Percentiles rank a stretch among this genome's conserved stretches.
phyloP scores from a whole-genome alignment of 768 basidiomycete genomes.

The Boletus vermiculosoides region DNA sequence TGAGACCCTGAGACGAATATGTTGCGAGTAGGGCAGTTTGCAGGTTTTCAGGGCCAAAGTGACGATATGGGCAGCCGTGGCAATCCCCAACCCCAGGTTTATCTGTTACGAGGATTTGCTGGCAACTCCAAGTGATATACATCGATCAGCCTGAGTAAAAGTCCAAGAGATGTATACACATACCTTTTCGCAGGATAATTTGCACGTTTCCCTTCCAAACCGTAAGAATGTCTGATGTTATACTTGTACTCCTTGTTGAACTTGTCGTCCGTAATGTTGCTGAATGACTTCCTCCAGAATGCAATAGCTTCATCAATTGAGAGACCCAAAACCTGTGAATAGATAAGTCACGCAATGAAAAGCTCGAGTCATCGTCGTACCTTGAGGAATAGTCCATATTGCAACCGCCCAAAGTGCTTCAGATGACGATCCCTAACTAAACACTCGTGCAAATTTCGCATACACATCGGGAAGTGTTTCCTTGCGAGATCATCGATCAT shows the following conservation, averaged over 20 bases:
- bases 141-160: background rate
- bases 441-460: slow-evolving; percentile 85
- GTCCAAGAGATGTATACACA: slow-evolving; percentile 9
- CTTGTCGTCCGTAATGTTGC: slow-evolving; percentile 78
- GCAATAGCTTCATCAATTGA: slow-evolving; percentile 90
- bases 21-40: slow-evolving; percentile 68
- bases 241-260: slow-evolving; percentile 99
- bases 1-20: slow-evolving; percentile 64
- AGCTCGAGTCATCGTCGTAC: slow-evolving; percentile 37
- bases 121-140: slow-evolving; percentile 58
- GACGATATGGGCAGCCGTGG: slow-evolving; percentile 92
- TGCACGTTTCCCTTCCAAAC: slow-evolving; percentile 89
- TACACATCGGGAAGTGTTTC: slow-evolving; percentile 94
- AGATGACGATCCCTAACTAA: slow-evolving; percentile 78
- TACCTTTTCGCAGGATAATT: slow-evolving; percentile 94
- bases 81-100: slow-evolving; percentile 66
- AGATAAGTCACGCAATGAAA: background rate
- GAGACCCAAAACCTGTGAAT: slow-evolving; percentile 76
- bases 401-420: slow-evolving; percentile 88
- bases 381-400: slow-evolving; percentile 95
- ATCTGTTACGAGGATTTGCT: slow-evolving; percentile 73
- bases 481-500: slow-evolving; percentile 87
- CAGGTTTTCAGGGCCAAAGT: slow-evolving; percentile 82
- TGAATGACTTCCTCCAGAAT: slow-evolving; percentile 93
- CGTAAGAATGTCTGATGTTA: slow-evolving; percentile 94